Evolutionary conservation across 2,329 filamentous ascomycete genomes (phyloP), one percentile per base, ranked within the genome.

Genomic region (Pyricularia pennisetigena): DNA sequence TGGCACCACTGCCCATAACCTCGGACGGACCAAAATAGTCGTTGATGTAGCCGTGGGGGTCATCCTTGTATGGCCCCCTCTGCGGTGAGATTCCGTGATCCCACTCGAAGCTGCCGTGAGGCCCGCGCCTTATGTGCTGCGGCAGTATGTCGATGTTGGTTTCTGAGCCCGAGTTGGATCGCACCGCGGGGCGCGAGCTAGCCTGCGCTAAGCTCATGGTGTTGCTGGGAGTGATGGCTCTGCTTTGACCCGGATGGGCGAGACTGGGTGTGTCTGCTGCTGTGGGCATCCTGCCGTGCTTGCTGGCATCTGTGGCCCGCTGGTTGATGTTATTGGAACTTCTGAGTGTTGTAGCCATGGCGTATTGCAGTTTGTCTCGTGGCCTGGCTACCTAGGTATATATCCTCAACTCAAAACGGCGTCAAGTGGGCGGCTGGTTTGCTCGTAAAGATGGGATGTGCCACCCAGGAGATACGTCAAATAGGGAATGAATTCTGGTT

Each of bases 21-120:
- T 23, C 26, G 23, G 26, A 10, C 3, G 62, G 10, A 12, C 62
- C 62, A 64, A 29, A 29, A 7, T 64, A 61, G 57, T 14, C 57
- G 23, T 24, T 59, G 57, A 35, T 57, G 66, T 63, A 28, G 28
- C 66, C 54, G 23, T 67, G 66, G 28, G 66, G 57, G 57, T 49
- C 26, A 20, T 67, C 66, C 54, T 41, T 59, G 66, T 67, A 67
- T 20, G 66, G 57, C 26, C 66, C 66, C 10, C 16, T 32, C 29
- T 67, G 66, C 54, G 29, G 66, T n/a, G 66, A n/a, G 66, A 67
- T 67, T n/a, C n/a, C 57, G 14, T 59, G 57, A 29, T 67, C 54
- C 66, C 28, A 59, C 57, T 63, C 61, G 66, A 20, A 57, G 66
- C 29, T 28, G 29, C n/a, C 29, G 54, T 65, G 41, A 10, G 24